Evolutionary conservation across 2,329 filamentous ascomycete genomes (phyloP).

Genomic region (Hypoxylon sp.): DNA sequence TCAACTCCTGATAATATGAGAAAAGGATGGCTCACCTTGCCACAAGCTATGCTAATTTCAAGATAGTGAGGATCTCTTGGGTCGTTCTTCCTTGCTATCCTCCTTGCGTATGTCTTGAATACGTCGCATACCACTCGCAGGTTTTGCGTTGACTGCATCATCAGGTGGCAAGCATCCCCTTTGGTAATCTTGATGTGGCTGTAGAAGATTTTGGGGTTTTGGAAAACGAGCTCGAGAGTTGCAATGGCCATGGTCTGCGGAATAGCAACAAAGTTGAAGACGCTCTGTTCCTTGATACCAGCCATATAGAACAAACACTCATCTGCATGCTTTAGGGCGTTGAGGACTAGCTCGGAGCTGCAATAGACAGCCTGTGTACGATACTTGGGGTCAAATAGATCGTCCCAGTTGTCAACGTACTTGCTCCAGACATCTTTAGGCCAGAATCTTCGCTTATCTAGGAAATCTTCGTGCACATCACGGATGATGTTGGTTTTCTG

Average conservation of each 20-base stretch:
- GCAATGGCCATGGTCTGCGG: conserved; percentile 98
- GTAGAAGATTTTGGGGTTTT: conserved; percentile 88
- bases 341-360: conserved; percentile 94
- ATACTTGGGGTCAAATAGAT: conserved; percentile 88
- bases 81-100: conserved; percentile 94
- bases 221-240: conserved; percentile 91
- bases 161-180: conserved; percentile 90
- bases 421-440: conserved; percentile 98
- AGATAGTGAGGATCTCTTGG: conserved; percentile 93
- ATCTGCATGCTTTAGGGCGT: conserved; percentile 87
- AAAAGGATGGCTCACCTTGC: conserved; percentile 71
- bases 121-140: conserved; percentile 83
- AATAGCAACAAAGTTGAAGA: conserved; percentile 99
- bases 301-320: conserved; percentile 99
- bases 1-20: not conserved
- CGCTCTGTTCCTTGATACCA: conserved; percentile 92
- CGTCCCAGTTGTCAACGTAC: conserved; percentile 89
- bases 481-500: conserved; percentile 99
- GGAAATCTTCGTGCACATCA: conserved; percentile 90
- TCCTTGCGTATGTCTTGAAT: conserved; percentile 82
- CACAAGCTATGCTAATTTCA: conserved; percentile 91
- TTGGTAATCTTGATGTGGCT: conserved; percentile 97
- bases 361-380: conserved; percentile 84
- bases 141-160: conserved; percentile 95
- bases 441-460: conserved; percentile 92